Percentiles rank a stretch among this genome's conserved stretches.
phyloP scores from a whole-genome alignment of 352 stramenopile species.

The Halophytophthora batemanensis region DNA sequence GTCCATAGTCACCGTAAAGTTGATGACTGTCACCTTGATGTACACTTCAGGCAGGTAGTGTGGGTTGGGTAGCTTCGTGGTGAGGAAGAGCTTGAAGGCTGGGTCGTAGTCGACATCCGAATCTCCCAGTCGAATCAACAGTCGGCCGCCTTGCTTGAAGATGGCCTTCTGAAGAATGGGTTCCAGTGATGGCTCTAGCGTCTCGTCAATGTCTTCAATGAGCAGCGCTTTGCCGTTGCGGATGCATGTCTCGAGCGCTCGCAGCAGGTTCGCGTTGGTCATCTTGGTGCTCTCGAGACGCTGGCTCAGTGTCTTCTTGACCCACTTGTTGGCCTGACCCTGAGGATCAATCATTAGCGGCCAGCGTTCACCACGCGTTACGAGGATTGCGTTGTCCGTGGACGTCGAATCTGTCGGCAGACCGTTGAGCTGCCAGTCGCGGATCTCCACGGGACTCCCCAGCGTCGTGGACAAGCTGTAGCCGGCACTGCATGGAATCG shows the following conservation, averaged over 20 bases:
- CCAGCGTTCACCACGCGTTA: constrained; percentile 89
- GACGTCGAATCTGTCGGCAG: constrained; percentile 91
- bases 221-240: constrained; percentile 88
- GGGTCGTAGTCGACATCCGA: constrained; percentile 93
- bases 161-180: constrained; percentile 91
- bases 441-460: constrained; percentile 88
- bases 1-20: constrained; percentile 95
- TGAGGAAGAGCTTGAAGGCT: constrained; percentile 91
- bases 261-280: constrained; percentile 89
- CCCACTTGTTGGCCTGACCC: constrained; percentile 93
- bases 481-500: constrained; percentile 68
- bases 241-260: constrained; percentile 91
- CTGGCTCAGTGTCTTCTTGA: constrained; percentile 85
- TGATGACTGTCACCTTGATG: constrained; percentile 96
- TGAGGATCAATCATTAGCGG: constrained; percentile 95
- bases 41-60: constrained; percentile 94
- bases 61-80: constrained; percentile 92
- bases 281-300: constrained; percentile 87
- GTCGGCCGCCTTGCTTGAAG: constrained; percentile 88
- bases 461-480: constrained; percentile 80
- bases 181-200: constrained; percentile 90
- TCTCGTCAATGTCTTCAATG: constrained; percentile 93
- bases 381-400: constrained; percentile 92
- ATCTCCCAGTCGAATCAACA: constrained; percentile 90
- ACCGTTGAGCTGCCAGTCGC: constrained; percentile 91